Evolutionary conservation across 805 yeast genomes (phyloP), one percentile per base, ranked within the genome.

Genomic region (Candida tammaniensis): DNA sequence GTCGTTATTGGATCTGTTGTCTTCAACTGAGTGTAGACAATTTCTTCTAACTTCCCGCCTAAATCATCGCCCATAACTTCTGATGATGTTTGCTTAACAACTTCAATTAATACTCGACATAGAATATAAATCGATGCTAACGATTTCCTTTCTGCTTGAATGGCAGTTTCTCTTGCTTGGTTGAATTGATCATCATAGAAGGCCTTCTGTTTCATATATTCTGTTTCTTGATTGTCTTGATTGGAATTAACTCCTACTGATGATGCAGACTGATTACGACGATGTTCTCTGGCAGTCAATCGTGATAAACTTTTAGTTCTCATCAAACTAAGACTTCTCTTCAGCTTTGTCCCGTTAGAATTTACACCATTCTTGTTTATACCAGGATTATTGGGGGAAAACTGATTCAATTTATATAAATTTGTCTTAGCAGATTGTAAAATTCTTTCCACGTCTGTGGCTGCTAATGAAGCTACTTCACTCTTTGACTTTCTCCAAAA

Each of bases 401-500:
- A 22, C 16, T 22, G 23, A 17, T 15, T 30, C 20, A 34, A 24
- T 11, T 30, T 34, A n/a, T 35, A 35, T 15, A 28, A 29, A 23
- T 32, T 46, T 17, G 38, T 31, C 19, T 32, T 43, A 18, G 77
- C 75, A 2, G 43, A 37, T 11, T 37, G 27, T 19, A 58, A 28
- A 2, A 51, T 52, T 28, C 55, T 51, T 25, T 67, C 73, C 11
- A 67, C 64, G 35, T 67, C 72, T 1, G 53, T 41, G 2, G 68
- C 64, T 3, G 72, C 73, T 57, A 67, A 51, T 4, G 61, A 49
- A 2, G 95, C 86, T 3, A 84, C 81, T 48, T 91, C 98, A 10
- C 94, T 80, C 57, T 93, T 93, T 2, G 91, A 78, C 55, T 91
- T 86, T 40, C 98, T 74, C 99, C 99, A 93, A 54, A 86, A 89